Conservation (phyloP, 495 filamentous ascomycete species). For the Bacidia rubella region DNA sequence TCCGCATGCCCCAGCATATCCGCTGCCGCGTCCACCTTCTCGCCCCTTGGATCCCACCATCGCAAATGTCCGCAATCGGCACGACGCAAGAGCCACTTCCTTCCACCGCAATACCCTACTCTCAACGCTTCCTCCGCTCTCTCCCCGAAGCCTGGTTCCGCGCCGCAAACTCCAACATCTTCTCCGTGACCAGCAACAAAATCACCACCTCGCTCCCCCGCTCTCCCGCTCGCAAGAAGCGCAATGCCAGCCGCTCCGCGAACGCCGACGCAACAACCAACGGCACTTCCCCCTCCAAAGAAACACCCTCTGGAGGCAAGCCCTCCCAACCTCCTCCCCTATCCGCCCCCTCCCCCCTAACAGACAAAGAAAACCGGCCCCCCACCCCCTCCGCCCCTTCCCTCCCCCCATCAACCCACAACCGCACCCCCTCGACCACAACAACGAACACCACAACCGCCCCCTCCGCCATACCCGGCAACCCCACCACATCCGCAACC, state of each 20-base stretch:
- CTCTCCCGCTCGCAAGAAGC: slow-evolving; percentile 53
- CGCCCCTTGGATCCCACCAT: slow-evolving; percentile 95
- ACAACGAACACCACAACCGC: slow-evolving; percentile 1
- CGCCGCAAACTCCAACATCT: slow-evolving; percentile 87
- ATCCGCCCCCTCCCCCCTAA: not conserved
- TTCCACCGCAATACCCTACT: slow-evolving; percentile 73
- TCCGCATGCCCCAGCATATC: slow-evolving; percentile 93
- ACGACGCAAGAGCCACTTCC: slow-evolving; percentile 62
- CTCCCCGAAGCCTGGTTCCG: slow-evolving; percentile 86
- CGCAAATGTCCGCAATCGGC: slow-evolving; percentile 79
- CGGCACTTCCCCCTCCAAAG: not conserved
- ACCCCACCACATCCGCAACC: slow-evolving; percentile 23
- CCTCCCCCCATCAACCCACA: not conserved
- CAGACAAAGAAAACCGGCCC: slow-evolving; percentile 7
- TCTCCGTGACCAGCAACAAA: slow-evolving; percentile 80
- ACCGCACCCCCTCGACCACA: not conserved
- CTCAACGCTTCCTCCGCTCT: slow-evolving; percentile 79
- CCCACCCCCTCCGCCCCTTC: not conserved
- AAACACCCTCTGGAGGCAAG: not conserved
- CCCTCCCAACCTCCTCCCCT: not conserved
- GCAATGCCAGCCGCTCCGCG: slow-evolving; percentile 34
- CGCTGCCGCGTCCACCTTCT: slow-evolving; percentile 89
- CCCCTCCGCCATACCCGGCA: slow-evolving; percentile 31
- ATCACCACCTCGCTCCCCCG: slow-evolving; percentile 74
- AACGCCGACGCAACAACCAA: slow-evolving; percentile 9